Percentiles rank a stretch among this genome's conserved stretches.
Evolutionary conservation across 805 yeast species (phyloP).

Genomic region (Geotrichum ghanense): DNA sequence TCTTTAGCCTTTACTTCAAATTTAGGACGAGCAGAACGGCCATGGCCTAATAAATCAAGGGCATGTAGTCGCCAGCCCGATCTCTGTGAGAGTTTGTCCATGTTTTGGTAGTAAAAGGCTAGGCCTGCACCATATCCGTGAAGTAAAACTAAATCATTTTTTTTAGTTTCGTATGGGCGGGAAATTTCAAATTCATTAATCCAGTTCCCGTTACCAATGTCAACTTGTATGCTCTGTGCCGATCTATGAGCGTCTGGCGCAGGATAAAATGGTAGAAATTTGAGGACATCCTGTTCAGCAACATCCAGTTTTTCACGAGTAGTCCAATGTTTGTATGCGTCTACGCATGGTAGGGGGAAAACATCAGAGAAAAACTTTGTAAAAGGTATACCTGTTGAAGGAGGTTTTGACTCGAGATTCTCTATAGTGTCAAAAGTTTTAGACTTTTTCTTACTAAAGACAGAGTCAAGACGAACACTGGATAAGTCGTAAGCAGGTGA

Average conservation of each 20-base stretch:
- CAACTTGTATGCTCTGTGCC: slow-evolving; percentile 32
- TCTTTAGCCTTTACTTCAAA: slow-evolving; percentile 29
- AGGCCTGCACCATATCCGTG: slow-evolving; percentile 95
- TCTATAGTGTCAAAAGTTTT: background rate
- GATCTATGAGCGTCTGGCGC: slow-evolving; percentile 17
- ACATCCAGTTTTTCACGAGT: slow-evolving; percentile 14
- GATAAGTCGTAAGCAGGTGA: background rate
- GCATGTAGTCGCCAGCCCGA: slow-evolving; percentile 67
- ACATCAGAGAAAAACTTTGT: background rate
- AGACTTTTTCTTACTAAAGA: background rate
- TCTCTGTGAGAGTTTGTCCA: slow-evolving; percentile 33
- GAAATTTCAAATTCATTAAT: slow-evolving; percentile 67
- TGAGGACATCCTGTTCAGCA: slow-evolving; percentile 40
- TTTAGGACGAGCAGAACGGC: slow-evolving; percentile 72
- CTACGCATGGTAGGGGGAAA: background rate
- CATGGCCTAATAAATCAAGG: slow-evolving; percentile 82
- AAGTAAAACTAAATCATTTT: slow-evolving; percentile 53
- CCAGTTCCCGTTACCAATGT: slow-evolving; percentile 36
- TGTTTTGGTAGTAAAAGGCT: slow-evolving; percentile 67
- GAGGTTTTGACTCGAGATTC: background rate
- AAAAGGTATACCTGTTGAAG: background rate
- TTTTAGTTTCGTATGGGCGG: slow-evolving; percentile 19
- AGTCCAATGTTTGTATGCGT: background rate
- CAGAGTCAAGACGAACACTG: slow-evolving; percentile 1
- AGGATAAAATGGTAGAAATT: slow-evolving; percentile 41